Evolutionary conservation across 352 stramenopile species (phyloP).

Genomic region (Phytophthora brassicae): DNA sequence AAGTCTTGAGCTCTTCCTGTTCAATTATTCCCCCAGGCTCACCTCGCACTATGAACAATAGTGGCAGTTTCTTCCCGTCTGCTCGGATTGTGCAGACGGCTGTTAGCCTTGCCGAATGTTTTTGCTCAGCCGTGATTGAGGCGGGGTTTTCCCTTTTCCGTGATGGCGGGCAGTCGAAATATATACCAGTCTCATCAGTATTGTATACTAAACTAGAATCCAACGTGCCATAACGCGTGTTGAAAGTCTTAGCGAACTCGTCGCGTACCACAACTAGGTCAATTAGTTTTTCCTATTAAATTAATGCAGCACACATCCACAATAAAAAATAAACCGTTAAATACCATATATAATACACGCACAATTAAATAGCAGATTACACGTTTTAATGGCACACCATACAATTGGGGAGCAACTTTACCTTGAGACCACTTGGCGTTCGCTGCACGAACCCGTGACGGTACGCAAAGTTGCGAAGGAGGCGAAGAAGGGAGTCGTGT

Average conservation of each 20-base stretch:
- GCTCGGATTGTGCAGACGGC: slow-evolving; percentile 14
- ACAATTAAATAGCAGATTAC: neutral
- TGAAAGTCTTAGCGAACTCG: slow-evolving; percentile 12
- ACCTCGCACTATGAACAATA: slow-evolving; percentile 14
- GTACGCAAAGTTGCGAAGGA: slow-evolving; percentile 9
- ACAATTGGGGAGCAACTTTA: neutral
- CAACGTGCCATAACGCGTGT: neutral
- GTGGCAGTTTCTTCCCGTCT: slow-evolving; percentile 1
- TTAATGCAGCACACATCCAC: too few relatives aligned
- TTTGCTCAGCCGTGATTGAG: slow-evolving; percentile 3
- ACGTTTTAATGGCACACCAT: neutral
- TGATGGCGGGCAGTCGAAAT: neutral
- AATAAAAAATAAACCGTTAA: slow-evolving; percentile 4
- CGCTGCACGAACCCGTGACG: slow-evolving; percentile 15
- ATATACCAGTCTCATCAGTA: slow-evolving; percentile 10
- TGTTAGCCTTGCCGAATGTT: slow-evolving; percentile 11
- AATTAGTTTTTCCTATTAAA: slow-evolving; percentile 13
- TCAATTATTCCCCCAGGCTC: slow-evolving; percentile 8
- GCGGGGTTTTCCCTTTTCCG: slow-evolving; percentile 5
- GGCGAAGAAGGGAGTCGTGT: neutral
- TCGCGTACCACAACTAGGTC: slow-evolving; percentile 1
- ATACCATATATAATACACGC: neutral
- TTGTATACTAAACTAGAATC: slow-evolving; percentile 6
- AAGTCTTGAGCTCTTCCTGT: slow-evolving; percentile 1
- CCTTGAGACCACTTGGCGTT: slow-evolving; percentile 4